Evolutionary conservation across 192 early-diverging fungal species (phyloP).

Genomic region (Chytriomyces hyalinus): DNA sequence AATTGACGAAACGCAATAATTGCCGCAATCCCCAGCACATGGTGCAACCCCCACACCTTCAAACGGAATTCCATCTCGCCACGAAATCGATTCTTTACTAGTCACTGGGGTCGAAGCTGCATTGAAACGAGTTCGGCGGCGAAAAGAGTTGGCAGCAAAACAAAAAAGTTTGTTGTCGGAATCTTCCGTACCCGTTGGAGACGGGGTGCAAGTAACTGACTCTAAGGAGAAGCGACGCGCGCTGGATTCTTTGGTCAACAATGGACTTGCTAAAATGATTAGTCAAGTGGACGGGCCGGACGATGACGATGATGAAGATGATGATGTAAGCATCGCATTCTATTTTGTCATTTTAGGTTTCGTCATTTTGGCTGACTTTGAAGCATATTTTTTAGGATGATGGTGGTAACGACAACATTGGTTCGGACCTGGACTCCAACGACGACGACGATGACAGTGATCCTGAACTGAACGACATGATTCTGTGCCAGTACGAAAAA

Average conservation of each 20-base stretch:
- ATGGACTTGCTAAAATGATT: slow-evolving; percentile 33
- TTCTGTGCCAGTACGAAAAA: slow-evolving; percentile 62
- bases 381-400: slow-evolving; percentile 17
- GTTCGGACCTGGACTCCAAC: slow-evolving; percentile 19
- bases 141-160: not conserved
- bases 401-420: not conserved
- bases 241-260: slow-evolving; percentile 34
- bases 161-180: no score
- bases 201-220: slow-evolving; percentile 14
- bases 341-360: not conserved
- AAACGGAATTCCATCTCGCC: no score
- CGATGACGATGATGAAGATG: slow-evolving; percentile 57
- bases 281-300: slow-evolving; percentile 48
- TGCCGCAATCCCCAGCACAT: no score
- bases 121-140: slow-evolving; percentile 31
- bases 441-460: slow-evolving; percentile 54
- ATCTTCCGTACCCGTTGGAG: no score
- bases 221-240: slow-evolving; percentile 12
- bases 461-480: slow-evolving; percentile 58
- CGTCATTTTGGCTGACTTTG: not conserved
- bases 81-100: slow-evolving; percentile 24
- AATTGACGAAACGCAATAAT: no score
- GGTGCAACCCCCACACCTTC: no score
- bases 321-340: slow-evolving; percentile 39
- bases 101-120: slow-evolving; percentile 35